Percentiles rank a stretch among this genome's conserved stretches.
These are phyloP conservation scores for Salix dunnii DNA, from an alignment of 345 rosid genomes.

Conservation along the genomic window DNA sequence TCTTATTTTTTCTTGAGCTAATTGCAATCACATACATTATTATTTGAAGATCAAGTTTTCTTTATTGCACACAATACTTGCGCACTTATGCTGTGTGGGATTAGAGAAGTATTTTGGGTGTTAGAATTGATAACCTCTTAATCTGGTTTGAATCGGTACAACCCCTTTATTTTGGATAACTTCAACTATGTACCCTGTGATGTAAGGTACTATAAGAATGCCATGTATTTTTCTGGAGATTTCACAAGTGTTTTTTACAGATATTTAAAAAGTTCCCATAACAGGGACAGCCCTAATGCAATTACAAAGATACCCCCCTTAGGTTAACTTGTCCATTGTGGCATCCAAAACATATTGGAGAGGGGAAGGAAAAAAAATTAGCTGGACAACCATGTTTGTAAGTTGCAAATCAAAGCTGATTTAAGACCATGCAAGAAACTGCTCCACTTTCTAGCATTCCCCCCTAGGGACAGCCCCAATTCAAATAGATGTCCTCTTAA, in stretches of 20 bases:
- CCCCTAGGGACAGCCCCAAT: background rate
- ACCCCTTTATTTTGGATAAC: background rate
- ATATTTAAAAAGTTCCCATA: background rate
- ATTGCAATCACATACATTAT: background rate
- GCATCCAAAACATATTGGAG: background rate
- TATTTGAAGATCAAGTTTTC: background rate
- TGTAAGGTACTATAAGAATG: background rate
- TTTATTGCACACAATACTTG: background rate
- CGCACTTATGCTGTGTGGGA: background rate
- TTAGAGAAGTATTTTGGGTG: background rate
- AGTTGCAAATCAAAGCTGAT: background rate
- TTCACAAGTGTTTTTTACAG: background rate
- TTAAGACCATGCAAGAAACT: background rate
- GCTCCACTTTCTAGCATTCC: background rate
- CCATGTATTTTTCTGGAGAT: background rate
- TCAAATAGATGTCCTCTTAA: background rate
- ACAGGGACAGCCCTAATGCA: background rate
- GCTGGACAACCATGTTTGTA: background rate
- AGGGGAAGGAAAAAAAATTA: background rate
- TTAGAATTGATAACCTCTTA: background rate
- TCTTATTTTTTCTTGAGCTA: background rate
- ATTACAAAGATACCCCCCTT: background rate
- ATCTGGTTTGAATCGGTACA: background rate
- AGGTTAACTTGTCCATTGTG: background rate
- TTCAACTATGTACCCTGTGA: background rate